These are phyloP conservation scores for Xylaria polymorpha DNA, from an alignment of 2,329 filamentous ascomycete genomes.

Conservation along the genomic window DNA sequence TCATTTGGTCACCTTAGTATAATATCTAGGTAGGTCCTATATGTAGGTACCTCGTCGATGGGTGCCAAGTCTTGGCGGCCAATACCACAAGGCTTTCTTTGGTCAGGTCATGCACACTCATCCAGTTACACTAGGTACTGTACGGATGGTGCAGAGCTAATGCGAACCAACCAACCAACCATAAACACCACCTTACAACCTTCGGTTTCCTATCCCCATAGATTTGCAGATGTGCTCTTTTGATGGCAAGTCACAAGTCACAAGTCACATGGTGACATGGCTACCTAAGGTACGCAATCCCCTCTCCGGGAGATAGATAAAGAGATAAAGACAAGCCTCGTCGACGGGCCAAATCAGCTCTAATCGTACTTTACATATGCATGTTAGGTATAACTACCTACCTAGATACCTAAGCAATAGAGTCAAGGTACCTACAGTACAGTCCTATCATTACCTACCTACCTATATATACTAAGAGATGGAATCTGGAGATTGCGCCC, in stretches of 20 bases:
- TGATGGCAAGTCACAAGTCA: slow-evolving; percentile 15
- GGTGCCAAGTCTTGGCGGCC: slow-evolving; percentile 4
- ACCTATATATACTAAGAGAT: not conserved
- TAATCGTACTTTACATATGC: not conserved
- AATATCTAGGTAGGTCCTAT: too few relatives aligned
- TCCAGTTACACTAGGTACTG: not conserved
- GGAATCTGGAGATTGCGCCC: slow-evolving; percentile 14
- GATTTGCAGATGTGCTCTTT: not conserved
- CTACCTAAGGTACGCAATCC: not conserved
- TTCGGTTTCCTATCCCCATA: not conserved
- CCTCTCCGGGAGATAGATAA: not conserved
- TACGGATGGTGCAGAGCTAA: not conserved
- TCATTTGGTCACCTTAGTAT: slow-evolving; percentile 5
- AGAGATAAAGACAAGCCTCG: not conserved
- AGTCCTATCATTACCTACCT: not conserved
- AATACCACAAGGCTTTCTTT: slow-evolving; percentile 19
- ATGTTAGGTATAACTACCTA: not conserved
- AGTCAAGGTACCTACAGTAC: not conserved
- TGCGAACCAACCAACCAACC: slow-evolving; percentile 15
- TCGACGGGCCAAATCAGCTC: slow-evolving; percentile 3
- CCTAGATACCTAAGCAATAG: not conserved
- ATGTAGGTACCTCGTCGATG: not conserved
- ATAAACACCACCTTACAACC: slow-evolving; percentile 1
- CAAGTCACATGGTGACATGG: not conserved
- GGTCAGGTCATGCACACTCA: slow-evolving; percentile 4